phyloP scores from a whole-genome alignment of 805 yeast genomes.

The Metschnikowia anglica region DNA sequence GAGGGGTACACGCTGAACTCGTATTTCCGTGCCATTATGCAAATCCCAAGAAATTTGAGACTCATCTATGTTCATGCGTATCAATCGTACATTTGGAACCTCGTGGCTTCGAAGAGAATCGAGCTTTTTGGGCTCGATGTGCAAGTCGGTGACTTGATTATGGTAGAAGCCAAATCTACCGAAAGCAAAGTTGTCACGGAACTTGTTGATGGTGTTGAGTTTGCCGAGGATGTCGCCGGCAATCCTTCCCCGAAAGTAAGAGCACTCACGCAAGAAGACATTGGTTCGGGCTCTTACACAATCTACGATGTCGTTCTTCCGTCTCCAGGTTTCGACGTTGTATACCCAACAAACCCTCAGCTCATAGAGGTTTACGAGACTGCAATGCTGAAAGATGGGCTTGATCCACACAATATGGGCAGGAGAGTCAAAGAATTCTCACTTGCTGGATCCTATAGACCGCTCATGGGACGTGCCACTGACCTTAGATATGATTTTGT shows the following conservation, averaged over 20 bases:
- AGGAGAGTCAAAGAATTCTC: slow-evolving; percentile 87
- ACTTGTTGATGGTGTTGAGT: slow-evolving; percentile 45
- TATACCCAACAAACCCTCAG: slow-evolving; percentile 70
- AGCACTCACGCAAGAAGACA: slow-evolving; percentile 72
- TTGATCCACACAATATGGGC: slow-evolving; percentile 83
- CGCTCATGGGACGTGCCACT: slow-evolving; percentile 63
- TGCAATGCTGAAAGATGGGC: slow-evolving; percentile 74
- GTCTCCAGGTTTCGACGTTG: slow-evolving; percentile 94
- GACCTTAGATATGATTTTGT: slow-evolving; percentile 61
- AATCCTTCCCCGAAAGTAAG: slow-evolving; percentile 64
- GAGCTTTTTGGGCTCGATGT: slow-evolving; percentile 65
- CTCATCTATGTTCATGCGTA: slow-evolving; percentile 97
- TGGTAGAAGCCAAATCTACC: slow-evolving; percentile 29
- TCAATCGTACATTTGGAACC: slow-evolving; percentile 94
- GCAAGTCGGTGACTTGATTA: slow-evolving; percentile 79
- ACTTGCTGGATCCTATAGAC: slow-evolving; percentile 85
- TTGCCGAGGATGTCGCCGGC: slow-evolving; percentile 69
- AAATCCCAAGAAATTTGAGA: slow-evolving; percentile 87
- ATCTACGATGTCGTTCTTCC: slow-evolving; percentile 89
- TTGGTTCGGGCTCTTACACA: slow-evolving; percentile 53
- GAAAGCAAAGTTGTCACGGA: slow-evolving; percentile 21
- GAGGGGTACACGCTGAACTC: slow-evolving; percentile 47
- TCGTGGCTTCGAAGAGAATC: slow-evolving; percentile 75
- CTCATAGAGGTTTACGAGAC: slow-evolving; percentile 62
- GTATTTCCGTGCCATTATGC: slow-evolving; percentile 79